Conservation (phyloP, 192 early-diverging fungal species). For the Backusella australiensis region DNA sequence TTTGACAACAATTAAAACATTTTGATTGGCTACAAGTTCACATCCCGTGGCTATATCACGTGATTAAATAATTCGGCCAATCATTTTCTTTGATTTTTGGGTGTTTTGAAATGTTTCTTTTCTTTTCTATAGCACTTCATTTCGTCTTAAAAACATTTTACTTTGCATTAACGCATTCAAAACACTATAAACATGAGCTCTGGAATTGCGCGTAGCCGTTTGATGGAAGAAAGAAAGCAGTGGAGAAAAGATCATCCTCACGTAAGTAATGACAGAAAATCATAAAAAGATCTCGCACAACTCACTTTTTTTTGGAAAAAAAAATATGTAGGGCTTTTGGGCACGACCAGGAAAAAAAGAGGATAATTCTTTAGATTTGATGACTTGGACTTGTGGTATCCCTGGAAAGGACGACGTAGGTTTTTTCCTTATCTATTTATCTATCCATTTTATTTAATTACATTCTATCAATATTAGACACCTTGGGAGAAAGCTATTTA, state of each 20-base stretch:
- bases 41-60: neutral
- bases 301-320: neutral
- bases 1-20: neutral
- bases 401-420: conserved; percentile 51
- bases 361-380: conserved; percentile 79
- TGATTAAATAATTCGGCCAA: neutral
- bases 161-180: neutral
- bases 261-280: conserved; percentile 31
- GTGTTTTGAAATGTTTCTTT: neutral
- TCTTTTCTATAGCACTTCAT: neutral
- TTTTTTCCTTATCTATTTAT: neutral
- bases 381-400: conserved; percentile 74
- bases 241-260: conserved; percentile 96
- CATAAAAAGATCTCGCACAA: neutral
- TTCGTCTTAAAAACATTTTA: neutral
- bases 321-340: conserved; percentile 75
- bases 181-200: conserved; percentile 21
- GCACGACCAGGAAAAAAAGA: conserved; percentile 84
- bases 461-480: conserved; percentile 40
- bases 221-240: conserved; percentile 89
- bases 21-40: neutral
- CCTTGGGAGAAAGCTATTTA: conserved; percentile 91
- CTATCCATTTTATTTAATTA: neutral
- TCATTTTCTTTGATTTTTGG: neutral
- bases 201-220: conserved; percentile 32